Conservation (phyloP, 768 basidiomycete genomes). For the Leccinum fibrillosum region DNA sequence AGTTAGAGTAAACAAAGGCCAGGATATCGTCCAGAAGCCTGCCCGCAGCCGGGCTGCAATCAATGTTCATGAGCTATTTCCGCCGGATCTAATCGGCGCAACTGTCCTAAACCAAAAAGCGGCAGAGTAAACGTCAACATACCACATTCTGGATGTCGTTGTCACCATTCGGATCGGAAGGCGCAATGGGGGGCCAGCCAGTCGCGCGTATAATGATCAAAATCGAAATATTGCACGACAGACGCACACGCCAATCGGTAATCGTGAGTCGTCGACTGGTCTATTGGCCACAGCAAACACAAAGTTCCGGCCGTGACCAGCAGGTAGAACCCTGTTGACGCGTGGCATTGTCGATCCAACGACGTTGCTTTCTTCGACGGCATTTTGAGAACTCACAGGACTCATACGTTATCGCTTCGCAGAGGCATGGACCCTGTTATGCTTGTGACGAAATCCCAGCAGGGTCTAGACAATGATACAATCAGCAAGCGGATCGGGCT, state of each 20-base stretch:
- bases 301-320: background rate
- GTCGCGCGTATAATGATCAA: conserved; percentile 3
- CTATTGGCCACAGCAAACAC: background rate
- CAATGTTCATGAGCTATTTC: conserved; percentile 20
- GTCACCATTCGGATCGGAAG: background rate
- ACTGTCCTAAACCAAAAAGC: conserved; percentile 8
- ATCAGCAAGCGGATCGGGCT: background rate
- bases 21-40: background rate
- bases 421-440: background rate
- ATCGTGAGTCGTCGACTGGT: background rate
- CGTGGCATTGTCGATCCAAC: conserved; percentile 16
- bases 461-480: background rate
- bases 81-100: conserved; percentile 24
- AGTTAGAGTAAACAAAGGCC: conserved; percentile 5
- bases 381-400: background rate
- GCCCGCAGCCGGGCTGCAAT: conserved; percentile 7
- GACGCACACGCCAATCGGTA: background rate
- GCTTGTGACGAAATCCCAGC: background rate
- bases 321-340: background rate
- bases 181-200: background rate
- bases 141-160: conserved; percentile 5
- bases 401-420: conserved; percentile 20
- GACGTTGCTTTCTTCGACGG: background rate
- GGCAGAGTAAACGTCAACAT: conserved; percentile 7
- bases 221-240: background rate